Evolutionary conservation across 2,329 filamentous ascomycete species (phyloP).

Genomic region (Penicillium sp.): DNA sequence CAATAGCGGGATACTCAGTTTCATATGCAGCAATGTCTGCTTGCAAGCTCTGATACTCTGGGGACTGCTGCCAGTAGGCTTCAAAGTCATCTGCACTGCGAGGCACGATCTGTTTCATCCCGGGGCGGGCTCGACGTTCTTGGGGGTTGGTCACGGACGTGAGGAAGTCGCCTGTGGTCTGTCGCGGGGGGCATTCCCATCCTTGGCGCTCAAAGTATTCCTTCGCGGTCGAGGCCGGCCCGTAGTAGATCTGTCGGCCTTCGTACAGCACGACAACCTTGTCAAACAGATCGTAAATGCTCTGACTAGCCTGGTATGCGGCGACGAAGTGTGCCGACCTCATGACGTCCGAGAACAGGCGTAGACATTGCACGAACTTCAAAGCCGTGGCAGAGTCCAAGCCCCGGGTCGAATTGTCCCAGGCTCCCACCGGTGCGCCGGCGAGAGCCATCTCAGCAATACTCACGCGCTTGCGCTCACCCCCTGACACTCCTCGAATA

Average conservation of each 20-base stretch:
- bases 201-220: not conserved
- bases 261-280: not conserved
- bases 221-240: not conserved
- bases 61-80: not conserved
- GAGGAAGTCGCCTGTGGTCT: not conserved
- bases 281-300: not conserved
- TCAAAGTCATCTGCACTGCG: not conserved
- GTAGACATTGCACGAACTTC: too few species aligned
- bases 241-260: not conserved
- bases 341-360: too few species aligned
- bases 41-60: too few species aligned
- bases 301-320: not conserved
- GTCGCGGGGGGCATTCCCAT: not conserved
- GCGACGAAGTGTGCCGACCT: too few species aligned
- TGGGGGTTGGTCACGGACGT: not conserved
- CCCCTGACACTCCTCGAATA: slow-evolving; percentile 63
- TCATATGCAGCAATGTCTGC: too few species aligned
- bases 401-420: not conserved
- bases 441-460: slow-evolving; percentile 53
- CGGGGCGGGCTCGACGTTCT: not conserved
- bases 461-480: slow-evolving; percentile 65
- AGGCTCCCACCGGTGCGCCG: not conserved
- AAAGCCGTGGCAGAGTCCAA: not conserved
- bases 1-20: too few species aligned
- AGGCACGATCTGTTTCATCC: not conserved